Base-by-base conservation (phyloP, 2,329 filamentous ascomycete genomes). In the Trichophaea hybrida region DNA sequence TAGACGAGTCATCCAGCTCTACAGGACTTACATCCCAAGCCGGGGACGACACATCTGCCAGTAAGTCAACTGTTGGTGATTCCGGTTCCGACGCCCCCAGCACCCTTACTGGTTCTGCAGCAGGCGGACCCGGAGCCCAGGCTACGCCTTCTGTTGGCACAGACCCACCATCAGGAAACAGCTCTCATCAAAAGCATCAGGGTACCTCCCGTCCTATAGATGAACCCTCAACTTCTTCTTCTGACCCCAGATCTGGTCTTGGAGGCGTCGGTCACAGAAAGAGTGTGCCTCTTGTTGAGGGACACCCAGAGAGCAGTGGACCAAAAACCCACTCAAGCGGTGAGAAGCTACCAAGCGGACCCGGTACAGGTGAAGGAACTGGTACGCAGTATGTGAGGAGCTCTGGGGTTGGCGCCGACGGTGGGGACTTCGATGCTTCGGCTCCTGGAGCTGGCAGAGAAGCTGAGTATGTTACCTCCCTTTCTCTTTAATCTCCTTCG, bases 341-440 rank as follows among this genome's bases (percentile, higher is more conserved):
- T 67, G 67, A 33, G 65, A 70, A 62, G 67, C 44, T 66, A 67
- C 10, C 66, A 64, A n/a, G 63, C 57, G n/a, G 60, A 64, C 44
- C 61, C 49, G 34, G 71, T 61, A 67, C 69, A 8, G 70, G 71
- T 12, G 72, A 76, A 62, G 77, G 76, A 1, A 80, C 77, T 0
- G 80, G 80, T 5, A 77, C 81, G 69, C 68, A 78, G 66, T 78
- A 78, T 60, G 75, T 83, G 63, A 79, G 77, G 71, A 77, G 76
- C 24, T 76, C 75, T 0, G 83, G 83, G 0, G 69, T 85, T 33
- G 72, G 74, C 37, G 80, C 81, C 13, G 82, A 87, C 43, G 83
- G 83, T 0, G 83, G 83, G 5, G 76, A 85, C 66, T 85, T 85
- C 68, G 83, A 86, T 66, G 81, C 79, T 3, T 73, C 76, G 6